Evolutionary conservation across 345 rosid species (phyloP).

Genomic region (Mangifera indica): DNA sequence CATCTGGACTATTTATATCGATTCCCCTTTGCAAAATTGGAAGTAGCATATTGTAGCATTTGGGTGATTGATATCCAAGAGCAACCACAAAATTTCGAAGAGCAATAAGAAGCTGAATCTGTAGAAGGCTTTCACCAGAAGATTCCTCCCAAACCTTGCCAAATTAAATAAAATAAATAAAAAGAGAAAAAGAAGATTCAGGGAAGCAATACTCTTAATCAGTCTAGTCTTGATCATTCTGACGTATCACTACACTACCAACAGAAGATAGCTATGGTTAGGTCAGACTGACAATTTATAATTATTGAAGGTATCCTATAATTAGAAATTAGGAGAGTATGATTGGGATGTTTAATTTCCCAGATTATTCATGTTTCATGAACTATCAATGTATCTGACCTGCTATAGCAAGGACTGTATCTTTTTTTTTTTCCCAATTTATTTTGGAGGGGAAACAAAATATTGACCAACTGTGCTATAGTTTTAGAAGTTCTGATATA

Average conservation of each 20-base stretch:
- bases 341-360: not conserved
- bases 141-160: slow-evolving; percentile 95
- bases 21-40: slow-evolving; percentile 90
- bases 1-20: slow-evolving; percentile 83
- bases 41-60: slow-evolving; percentile 67
- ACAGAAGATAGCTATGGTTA: too few relatives aligned
- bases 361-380: not conserved
- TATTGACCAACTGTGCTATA: not conserved
- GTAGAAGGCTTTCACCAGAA: slow-evolving; percentile 93
- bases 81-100: slow-evolving; percentile 85
- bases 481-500: not conserved
- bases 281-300: not conserved
- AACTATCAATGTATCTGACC: not conserved
- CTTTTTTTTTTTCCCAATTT: too few relatives aligned
- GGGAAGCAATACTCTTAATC: not conserved
- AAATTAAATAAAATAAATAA: slow-evolving; percentile 11
- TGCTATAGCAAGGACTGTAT: not conserved
- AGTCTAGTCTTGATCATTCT: not conserved
- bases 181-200: not conserved
- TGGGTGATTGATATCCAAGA: slow-evolving; percentile 83
- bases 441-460: not conserved
- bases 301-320: not conserved
- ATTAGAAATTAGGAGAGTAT: not conserved
- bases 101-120: slow-evolving; percentile 97
- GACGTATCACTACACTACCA: not conserved